Percentiles rank a stretch among this genome's conserved stretches.
Conservation (phyloP, 202 grass and related monocot species). For the Musa balbisiana region DNA sequence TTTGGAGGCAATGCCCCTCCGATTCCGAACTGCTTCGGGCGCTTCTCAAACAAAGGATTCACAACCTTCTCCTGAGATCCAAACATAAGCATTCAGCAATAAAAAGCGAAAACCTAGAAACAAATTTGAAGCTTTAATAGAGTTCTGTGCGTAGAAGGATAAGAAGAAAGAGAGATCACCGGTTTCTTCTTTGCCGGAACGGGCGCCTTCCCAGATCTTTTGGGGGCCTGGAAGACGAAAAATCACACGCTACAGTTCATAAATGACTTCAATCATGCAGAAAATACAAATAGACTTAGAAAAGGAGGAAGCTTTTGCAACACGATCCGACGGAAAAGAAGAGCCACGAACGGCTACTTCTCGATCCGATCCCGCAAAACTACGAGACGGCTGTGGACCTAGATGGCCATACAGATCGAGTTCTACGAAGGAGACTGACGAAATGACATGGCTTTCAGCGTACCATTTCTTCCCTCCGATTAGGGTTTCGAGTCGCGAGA, state of each 20-base stretch:
- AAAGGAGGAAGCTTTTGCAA: not conserved
- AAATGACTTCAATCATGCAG: too few species aligned
- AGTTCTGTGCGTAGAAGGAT: too few species aligned
- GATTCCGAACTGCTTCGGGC: not conserved
- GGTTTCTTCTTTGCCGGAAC: not conserved
- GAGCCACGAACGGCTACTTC: too few species aligned
- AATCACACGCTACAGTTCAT: not conserved
- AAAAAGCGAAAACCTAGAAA: not conserved
- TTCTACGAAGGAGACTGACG: not conserved
- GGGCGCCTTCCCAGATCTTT: not conserved
- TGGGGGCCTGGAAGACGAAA: not conserved
- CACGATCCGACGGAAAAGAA: not conserved
- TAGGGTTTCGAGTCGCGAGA: not conserved
- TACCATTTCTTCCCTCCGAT: not conserved
- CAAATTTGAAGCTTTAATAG: too few species aligned
- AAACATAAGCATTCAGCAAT: not conserved
- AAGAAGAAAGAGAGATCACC: not conserved
- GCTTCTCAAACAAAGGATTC: not conserved
- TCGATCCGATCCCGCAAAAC: not conserved
- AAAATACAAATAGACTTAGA: not conserved
- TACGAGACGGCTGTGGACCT: not conserved
- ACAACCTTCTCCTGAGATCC: slow-evolving; percentile 1
- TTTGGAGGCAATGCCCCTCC: not conserved
- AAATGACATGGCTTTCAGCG: not conserved
- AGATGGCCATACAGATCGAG: not conserved